Conservation (phyloP, 2,329 filamentous ascomycete species). For the Stenocarpella maydis region DNA sequence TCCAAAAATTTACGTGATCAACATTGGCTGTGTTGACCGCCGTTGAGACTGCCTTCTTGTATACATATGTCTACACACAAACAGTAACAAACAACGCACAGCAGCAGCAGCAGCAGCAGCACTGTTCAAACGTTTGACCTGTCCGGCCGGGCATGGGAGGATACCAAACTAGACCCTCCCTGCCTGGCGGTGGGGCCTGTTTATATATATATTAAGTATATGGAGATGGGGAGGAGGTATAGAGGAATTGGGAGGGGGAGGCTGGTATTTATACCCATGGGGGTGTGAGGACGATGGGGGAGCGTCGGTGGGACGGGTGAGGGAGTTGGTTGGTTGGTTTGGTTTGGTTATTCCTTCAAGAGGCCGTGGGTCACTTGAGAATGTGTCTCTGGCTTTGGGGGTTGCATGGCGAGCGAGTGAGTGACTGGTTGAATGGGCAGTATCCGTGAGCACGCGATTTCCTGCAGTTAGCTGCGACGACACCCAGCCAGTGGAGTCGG, state of each 20-base stretch:
- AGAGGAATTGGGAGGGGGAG: background rate
- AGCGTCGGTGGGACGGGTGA: background rate
- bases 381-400: background rate
- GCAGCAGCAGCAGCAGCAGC: no score
- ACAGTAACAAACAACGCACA: no score
- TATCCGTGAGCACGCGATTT: background rate
- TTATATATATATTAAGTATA: background rate
- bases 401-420: background rate
- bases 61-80: no score
- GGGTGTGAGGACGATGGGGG: fast-evolving
- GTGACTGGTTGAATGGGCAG: no score
- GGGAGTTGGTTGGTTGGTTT: background rate
- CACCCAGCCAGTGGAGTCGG: background rate
- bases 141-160: background rate
- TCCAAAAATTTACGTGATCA: background rate
- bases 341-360: background rate
- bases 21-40: no score
- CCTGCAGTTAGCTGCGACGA: background rate
- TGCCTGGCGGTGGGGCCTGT: background rate
- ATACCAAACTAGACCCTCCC: background rate
- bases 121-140: background rate
- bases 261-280: background rate
- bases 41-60: background rate
- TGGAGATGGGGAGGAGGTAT: background rate
- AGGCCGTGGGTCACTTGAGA: background rate